Base-by-base conservation (phyloP, 2,329 filamentous ascomycete species). In the Corniculantispora saksenae region DNA sequence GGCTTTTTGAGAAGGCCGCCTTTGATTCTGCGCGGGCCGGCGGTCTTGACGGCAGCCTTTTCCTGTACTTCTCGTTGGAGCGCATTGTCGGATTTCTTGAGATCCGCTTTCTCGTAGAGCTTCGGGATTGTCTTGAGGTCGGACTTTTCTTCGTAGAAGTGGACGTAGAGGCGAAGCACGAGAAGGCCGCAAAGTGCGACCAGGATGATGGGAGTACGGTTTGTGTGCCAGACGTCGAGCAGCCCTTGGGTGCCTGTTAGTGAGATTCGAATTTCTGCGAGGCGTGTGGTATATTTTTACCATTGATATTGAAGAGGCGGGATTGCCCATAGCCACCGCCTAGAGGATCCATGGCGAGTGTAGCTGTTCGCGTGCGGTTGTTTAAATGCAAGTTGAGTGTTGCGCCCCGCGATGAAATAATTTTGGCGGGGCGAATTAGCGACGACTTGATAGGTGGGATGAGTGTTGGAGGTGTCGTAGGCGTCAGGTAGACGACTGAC, bases 1-100 rank as follows among this genome's bases (percentile, higher is more conserved):
- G 73, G 67, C 61, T 75, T 78, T 59, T 73, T 77, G 10, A 70
- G 67, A 29, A 80, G 7, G 10, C 78, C 77, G n/a, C 80, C 80
- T 67, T 83, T 83, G 66, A 84, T 84, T 62, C 82, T 78, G 66
- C 78, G 77, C 3, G 85, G 85, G 1, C 82, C 84, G 43, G 72
- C 74, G 1, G 77, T 67, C 66, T 77, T 75, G 50, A 68, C 67
- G 29, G 69, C 61, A 57, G 72, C 63, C 73, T 79, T 74, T 38
- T 68, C 68, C 13, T 70, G 58, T 21, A 50, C 15, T 32, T 62
- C 27, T n/a, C 53, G 50, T 12, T 32, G 55, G 23, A 63, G 51
- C 8, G 27, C 54, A 32, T 27, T 66, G 51, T 63, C 69, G 15
- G 21, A 3, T 25, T 21, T 45, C 32, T 58, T 27, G 32, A 10